Base-by-base conservation (phyloP, 1,284 basidiomycete genomes). In the Moniliophthora roreri region DNA sequence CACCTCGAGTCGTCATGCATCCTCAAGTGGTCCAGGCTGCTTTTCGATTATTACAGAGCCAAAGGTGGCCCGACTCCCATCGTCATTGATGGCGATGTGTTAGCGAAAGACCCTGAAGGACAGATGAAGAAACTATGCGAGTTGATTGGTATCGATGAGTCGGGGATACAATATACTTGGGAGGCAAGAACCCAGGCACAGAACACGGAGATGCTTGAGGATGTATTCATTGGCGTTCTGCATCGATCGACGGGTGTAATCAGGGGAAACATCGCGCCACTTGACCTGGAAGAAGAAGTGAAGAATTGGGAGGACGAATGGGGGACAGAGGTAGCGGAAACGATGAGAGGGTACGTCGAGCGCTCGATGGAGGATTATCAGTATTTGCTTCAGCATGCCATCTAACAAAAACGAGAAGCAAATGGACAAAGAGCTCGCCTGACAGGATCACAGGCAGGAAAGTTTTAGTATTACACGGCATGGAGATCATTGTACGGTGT, bases 231-330 rank as follows among this genome's bases (percentile, higher is more conserved):
- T 2, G 44, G 49, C 6, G 50, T 18, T 1, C 24, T 51, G 36
- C 34, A 51, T 21, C 28, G 36, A 28, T 51, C 53, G 23, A 51
- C 32, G 46, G 48, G 48, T 34, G 5, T 38, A 28, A n/a, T 18
- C 13, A 24, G 44, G 26, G n/a, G n/a, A n/a, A n/a, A n/a, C n/a
- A n/a, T 32, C 28, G 7, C 28, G 28, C 16, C 10, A 18, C 48
- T 21, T 38, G 36, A 10, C 7, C n/a, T 55, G 10, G 48, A 51
- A 15, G 49, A 51, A 16, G 26, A 51, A 26, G 28, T 41, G 42
- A 47, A 51, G 49, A 55, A 55, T 39, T 55, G 53, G 53, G 39
- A 40, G 20, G 53, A 20, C 6, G 53, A 55, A 37, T 55, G 44
- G 28, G 44, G 50, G 23, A 49, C 45, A 15, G 42, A 48, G 6